Percentiles rank a stretch among this genome's conserved stretches.
These are phyloP conservation scores for Coffea canephora DNA, from an alignment of 257 asterid species.

Conservation along the genomic window DNA sequence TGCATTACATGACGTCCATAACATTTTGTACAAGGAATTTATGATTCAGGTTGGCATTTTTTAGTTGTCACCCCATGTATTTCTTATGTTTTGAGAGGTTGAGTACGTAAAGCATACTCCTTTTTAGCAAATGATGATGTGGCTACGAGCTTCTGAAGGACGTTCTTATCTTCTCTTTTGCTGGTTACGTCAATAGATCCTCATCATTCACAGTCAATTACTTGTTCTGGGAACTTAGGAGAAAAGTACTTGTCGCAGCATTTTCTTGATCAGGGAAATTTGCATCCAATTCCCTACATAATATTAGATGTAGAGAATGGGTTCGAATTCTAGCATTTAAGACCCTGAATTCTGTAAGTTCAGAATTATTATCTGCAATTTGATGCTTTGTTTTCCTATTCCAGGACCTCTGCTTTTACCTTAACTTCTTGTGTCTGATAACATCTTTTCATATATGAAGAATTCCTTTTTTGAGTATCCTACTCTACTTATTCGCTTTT, in stretches of 20 bases:
- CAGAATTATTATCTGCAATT: background rate
- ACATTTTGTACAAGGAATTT: conserved; percentile 81
- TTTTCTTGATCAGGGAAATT: background rate
- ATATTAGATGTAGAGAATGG: background rate
- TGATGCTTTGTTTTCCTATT: background rate
- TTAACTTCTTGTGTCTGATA: background rate
- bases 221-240: background rate
- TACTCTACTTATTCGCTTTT: background rate
- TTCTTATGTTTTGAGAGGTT: background rate
- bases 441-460: background rate
- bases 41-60: conserved; percentile 78
- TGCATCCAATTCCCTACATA: background rate
- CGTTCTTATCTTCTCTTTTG: background rate
- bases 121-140: background rate
- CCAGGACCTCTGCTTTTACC: background rate
- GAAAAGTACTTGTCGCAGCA: background rate
- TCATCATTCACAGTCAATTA: background rate
- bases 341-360: background rate
- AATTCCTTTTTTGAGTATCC: background rate
- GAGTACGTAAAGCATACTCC: background rate
- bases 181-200: background rate
- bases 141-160: background rate
- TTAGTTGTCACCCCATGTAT: background rate
- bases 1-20: conserved; percentile 76
- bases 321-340: background rate